Conservation (phyloP, 2,329 filamentous ascomycete species). For the Aspergillus sergii region DNA sequence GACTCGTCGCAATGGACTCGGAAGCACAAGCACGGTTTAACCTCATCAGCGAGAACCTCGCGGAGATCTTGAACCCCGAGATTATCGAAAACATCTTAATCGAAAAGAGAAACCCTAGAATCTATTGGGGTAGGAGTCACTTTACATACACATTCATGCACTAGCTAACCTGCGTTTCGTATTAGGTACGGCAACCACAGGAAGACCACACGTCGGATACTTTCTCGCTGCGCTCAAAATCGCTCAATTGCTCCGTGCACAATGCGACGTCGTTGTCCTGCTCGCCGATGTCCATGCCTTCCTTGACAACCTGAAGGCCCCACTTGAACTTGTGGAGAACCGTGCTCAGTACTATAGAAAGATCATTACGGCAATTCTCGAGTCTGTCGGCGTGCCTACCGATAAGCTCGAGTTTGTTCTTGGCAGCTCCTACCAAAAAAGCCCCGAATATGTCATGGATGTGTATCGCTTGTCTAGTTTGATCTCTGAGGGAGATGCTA, state of each 20-base stretch:
- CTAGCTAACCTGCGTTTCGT: constrained; percentile 28
- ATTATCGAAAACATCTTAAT: constrained; percentile 34
- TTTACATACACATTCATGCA: neutral
- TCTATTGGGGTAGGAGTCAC: constrained; percentile 36
- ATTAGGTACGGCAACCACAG: constrained; percentile 71
- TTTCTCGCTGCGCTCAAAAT: constrained; percentile 85
- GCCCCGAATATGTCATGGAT: constrained; percentile 79
- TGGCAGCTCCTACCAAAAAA: constrained; percentile 76
- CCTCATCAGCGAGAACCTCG: constrained; percentile 78
- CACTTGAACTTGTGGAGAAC: constrained; percentile 81
- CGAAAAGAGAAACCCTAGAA: constrained; percentile 30
- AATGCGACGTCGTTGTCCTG: constrained; percentile 78
- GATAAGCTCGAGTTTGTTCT: constrained; percentile 81
- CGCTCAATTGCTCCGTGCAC: constrained; percentile 81
- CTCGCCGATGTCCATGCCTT: constrained; percentile 66
- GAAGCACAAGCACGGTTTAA: constrained; percentile 54
- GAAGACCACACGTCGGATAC: constrained; percentile 87
- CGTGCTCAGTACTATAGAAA: constrained; percentile 82
- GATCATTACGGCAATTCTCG: constrained; percentile 72
- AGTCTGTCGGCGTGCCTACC: constrained; percentile 76
- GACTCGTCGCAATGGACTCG: neutral
- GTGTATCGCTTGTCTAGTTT: constrained; percentile 71
- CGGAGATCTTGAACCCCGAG: constrained; percentile 77
- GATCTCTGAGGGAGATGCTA: constrained; percentile 70
- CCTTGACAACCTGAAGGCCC: constrained; percentile 62